phyloP scores from a whole-genome alignment of 1,284 basidiomycete species.

The Hortiboletus rubellus region DNA sequence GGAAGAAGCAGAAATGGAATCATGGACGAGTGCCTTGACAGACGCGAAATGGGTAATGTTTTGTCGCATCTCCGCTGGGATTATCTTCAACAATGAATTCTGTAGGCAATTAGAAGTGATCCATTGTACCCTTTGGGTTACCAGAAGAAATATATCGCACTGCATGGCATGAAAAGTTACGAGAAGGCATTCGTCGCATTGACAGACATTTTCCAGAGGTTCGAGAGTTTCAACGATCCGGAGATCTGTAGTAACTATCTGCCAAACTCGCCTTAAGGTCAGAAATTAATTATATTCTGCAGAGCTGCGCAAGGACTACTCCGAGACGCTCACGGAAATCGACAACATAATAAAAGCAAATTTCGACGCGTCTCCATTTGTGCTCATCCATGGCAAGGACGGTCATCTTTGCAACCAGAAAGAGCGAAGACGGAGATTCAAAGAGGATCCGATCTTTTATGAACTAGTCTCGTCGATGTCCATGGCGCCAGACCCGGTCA shows the following conservation, averaged over 20 bases:
- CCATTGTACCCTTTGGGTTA: slow-evolving; percentile 6
- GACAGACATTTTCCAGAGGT: not conserved
- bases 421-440: too few relatives aligned
- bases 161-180: not conserved
- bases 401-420: too few relatives aligned
- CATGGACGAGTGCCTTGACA: too few relatives aligned
- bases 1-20: too few relatives aligned
- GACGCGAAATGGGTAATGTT: too few relatives aligned
- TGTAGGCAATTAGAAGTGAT: slow-evolving; percentile 10
- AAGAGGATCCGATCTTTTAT: not conserved
- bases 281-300: too few relatives aligned
- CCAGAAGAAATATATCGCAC: slow-evolving; percentile 2
- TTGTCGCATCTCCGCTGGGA: too few relatives aligned
- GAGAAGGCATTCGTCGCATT: not conserved
- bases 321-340: not conserved
- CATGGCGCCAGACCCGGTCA: not conserved
- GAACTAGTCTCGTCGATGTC: slow-evolving; percentile 14
- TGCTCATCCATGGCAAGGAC: too few relatives aligned
- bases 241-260: slow-evolving; percentile 1
- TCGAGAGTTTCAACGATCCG: not conserved
- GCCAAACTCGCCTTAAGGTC: too few relatives aligned
- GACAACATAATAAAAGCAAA: not conserved
- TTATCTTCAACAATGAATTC: not conserved
- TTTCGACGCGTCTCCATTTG: too few relatives aligned
- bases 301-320: not conserved